These are phyloP conservation scores for Colletotrichum simmondsii DNA, from an alignment of 2,329 filamentous ascomycete genomes.

Conservation along the genomic window DNA sequence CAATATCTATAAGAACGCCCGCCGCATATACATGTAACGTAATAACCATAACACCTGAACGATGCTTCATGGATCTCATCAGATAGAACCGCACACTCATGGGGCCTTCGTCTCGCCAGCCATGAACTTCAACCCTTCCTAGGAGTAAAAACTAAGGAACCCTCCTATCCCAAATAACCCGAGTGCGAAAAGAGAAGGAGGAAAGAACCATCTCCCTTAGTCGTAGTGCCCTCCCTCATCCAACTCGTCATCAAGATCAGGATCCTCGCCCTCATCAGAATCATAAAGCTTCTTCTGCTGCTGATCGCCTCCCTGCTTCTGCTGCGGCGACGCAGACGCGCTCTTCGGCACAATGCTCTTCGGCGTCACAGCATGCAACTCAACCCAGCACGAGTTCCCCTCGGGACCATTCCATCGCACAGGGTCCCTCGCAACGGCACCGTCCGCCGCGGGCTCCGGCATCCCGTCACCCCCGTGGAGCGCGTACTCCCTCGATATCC, in stretches of 20 bases:
- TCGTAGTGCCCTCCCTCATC: constrained; percentile 33
- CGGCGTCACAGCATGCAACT: constrained; percentile 45
- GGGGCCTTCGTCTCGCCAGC: not conserved
- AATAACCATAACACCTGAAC: not conserved
- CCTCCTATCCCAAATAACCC: not conserved
- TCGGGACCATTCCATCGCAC: constrained; percentile 49
- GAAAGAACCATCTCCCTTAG: not conserved
- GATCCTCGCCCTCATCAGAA: constrained; percentile 47
- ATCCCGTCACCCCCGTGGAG: constrained; percentile 22
- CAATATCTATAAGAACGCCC: constrained; percentile 3
- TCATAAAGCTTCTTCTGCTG: constrained; percentile 44
- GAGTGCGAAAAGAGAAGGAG: no score
- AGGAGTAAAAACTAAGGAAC: not conserved
- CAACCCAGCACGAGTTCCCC: constrained; percentile 50
- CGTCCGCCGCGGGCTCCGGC: not conserved
- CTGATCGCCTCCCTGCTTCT: constrained; percentile 10
- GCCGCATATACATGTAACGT: not conserved
- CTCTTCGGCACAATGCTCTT: constrained; percentile 28
- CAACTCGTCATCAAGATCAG: constrained; percentile 40
- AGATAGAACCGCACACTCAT: not conserved
- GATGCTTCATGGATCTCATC: not conserved
- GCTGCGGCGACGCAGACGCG: constrained; percentile 10
- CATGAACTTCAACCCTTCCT: not conserved
- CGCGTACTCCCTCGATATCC: constrained; percentile 39
- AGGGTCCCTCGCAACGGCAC: no score